Base-by-base conservation (phyloP, 2,329 filamentous ascomycete genomes). In the Botrytis fragariae region DNA sequence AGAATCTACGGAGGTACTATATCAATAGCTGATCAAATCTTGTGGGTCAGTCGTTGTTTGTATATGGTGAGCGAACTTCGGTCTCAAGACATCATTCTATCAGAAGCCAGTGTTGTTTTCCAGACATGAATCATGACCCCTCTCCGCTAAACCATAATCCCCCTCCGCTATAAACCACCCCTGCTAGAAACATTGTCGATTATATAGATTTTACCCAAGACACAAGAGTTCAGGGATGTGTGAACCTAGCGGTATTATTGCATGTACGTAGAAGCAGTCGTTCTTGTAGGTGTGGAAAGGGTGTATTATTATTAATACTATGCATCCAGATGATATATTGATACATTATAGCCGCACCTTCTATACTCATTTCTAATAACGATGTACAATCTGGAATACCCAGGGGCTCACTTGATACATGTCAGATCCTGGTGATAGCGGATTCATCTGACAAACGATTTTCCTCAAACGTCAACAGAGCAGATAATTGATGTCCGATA, bases 1-100 rank as follows among this genome's bases (percentile, higher is more conserved):
- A n/a, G 7, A n/a, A n/a, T 1, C 7, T n/a, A 25, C 25, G 22
- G 32, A 3, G 35, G 0, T 8, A 22, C 25, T 25, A 2, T 22
- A 3, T 8, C 22, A 7, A 16, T n/a, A 9, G 2, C 5, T 8
- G 32, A 3, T 0, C 6, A 8, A 16, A 35, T 25, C 7, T 61
- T 25, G 12, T 12, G 9, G 37, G 12, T 7, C 22, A n/a, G 14
- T n/a, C 3, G 20, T n/a, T 42, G 59, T 39, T 7, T 16, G 32
- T 16, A 3, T 37, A 16, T n/a, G 20, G 7, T 18, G 51, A 18
- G n/a, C n/a, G 16, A 57, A 9, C 16, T 54, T 29, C 7, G 1
- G n/a, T 18, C n/a, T 16, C 29, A 57, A 51, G 4, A 7, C n/a
- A 8, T 9, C n/a, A 18, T 57, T 57, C 7, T 9, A 29, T 18